Conservation (phyloP, 2,329 filamentous ascomycete species). For the Thelonectria olida region DNA sequence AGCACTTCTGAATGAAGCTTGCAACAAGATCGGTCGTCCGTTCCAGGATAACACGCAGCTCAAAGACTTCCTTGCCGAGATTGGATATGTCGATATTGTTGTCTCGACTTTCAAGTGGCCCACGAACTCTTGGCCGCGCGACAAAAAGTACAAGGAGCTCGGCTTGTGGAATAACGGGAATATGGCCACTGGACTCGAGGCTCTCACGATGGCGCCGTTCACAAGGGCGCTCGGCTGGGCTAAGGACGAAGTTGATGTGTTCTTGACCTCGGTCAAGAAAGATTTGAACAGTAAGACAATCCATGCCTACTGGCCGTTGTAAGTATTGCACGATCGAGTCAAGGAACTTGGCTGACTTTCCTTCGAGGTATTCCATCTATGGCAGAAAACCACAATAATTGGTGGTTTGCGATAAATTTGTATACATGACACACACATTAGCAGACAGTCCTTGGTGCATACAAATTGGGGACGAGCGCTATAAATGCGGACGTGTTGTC, state of each 20-base stretch:
- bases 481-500: too few relatives aligned
- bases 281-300: slow-evolving; percentile 25
- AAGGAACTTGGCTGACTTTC: not conserved
- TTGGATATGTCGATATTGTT: slow-evolving; percentile 24
- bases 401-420: not conserved
- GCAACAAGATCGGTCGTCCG: slow-evolving; percentile 19
- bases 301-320: slow-evolving; percentile 35
- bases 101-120: slow-evolving; percentile 33
- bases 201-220: slow-evolving; percentile 22
- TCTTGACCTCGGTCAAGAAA: slow-evolving; percentile 24
- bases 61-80: slow-evolving; percentile 21
- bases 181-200: slow-evolving; percentile 25
- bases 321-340: not conserved
- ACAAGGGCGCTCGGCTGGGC: slow-evolving; percentile 24
- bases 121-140: slow-evolving; percentile 23
- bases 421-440: too few relatives aligned
- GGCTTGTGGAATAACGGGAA: slow-evolving; percentile 26
- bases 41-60: slow-evolving; percentile 29
- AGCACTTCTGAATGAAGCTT: slow-evolving; percentile 20
- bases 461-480: too few relatives aligned
- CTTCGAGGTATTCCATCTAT: not conserved
- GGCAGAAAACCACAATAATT: not conserved
- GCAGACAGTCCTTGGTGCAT: too few relatives aligned
- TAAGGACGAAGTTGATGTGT: slow-evolving; percentile 14
- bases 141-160: slow-evolving; percentile 30